Conservation (phyloP, 2,329 filamentous ascomycete species). For the Claviceps capensis region DNA sequence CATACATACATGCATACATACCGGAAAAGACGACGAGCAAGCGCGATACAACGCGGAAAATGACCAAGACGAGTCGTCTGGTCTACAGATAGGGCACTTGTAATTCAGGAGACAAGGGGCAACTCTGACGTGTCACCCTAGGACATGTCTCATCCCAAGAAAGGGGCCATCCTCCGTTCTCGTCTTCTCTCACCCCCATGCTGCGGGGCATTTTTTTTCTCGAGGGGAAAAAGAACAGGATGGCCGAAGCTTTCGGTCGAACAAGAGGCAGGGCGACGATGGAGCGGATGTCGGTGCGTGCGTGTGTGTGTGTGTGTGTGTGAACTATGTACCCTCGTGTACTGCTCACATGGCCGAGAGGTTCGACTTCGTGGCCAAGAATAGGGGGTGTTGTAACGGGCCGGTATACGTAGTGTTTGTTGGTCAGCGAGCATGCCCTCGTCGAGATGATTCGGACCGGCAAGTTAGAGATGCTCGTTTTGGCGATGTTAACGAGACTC, state of each 20-base stretch:
- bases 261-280: no score
- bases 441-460: not conserved
- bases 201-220: not conserved
- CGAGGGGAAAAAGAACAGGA: not conserved
- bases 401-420: not conserved
- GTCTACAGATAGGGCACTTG: no score
- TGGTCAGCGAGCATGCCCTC: not conserved
- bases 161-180: conserved; percentile 7
- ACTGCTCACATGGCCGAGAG: not conserved
- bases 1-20: no score
- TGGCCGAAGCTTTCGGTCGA: not conserved
- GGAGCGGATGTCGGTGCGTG: no score
- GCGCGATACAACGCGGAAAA: no score
- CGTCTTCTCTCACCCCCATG: conserved; percentile 5
- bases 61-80: no score
- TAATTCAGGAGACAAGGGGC: conserved; percentile 5
- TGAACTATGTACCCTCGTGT: not conserved
- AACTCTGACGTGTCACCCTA: conserved; percentile 14
- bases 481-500: no score
- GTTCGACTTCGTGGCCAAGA: not conserved
- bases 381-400: not conserved
- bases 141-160: conserved; percentile 15
- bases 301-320: not conserved
- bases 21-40: no score
- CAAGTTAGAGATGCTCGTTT: no score